Base-by-base conservation (phyloP, 2,329 filamentous ascomycete genomes). In the Colletotrichum tofieldiae region DNA sequence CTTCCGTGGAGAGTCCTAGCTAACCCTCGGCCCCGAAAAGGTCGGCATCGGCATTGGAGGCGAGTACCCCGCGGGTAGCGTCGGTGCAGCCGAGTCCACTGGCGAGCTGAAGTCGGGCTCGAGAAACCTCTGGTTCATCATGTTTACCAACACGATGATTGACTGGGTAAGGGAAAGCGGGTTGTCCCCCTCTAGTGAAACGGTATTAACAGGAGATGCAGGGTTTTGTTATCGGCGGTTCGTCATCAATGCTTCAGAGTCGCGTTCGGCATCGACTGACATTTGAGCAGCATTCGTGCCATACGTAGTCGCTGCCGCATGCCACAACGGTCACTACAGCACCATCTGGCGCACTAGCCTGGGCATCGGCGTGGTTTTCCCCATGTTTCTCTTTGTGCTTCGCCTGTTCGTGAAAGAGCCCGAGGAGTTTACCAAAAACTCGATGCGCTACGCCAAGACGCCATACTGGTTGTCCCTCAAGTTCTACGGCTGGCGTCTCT, bases 81-180 rank as follows among this genome's bases (percentile, higher is more conserved):
- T 98, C 0, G 93, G 93, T 2, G 93, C 91, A 65, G 94, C 95
- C 3, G 95, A 98, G 82, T 93, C 92, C 5, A 95, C 93, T 0
- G 93, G 94, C 29, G 94, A 97, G 79, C 86, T 98, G 71, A 94
- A 94, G 81, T 81, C 84, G 20, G 95, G 95, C 14, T 92, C 93
- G 20, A 88, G 95, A n/a, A 96, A 98, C 79, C 88, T 93, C 49
- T 97, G 94, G 94, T 98, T 95, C 79, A 94, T 96, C 77, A 86
- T 97, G 75, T 97, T 96, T 81, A 97, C 94, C 58, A 97, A 97
- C 81, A 90, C 93, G 32, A 93, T 95, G 86, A 97, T 97, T 72
- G 94, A 97, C 79, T 89, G 83, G 78, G 62, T 65, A 37, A 32
- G 62, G n/a, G 14, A 37, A 18, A 35, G 1, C 2, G 26, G 9